Evolutionary conservation across 1,284 basidiomycete species (phyloP), one percentile per base, ranked within the genome.

Genomic region (Trichosporon faecale): DNA sequence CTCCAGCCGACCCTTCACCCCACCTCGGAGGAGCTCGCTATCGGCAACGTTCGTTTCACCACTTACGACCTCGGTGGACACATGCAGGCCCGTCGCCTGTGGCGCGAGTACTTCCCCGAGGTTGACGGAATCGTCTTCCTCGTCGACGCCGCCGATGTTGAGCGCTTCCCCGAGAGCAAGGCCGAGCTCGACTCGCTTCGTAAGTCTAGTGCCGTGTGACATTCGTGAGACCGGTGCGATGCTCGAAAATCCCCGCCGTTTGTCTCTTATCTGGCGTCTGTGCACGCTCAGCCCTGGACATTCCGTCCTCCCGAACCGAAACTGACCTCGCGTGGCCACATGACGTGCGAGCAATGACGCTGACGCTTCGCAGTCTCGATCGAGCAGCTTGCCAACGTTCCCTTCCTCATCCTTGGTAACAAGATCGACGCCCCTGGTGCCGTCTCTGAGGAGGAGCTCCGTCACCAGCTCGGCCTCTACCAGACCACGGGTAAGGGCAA

Each of bases 401-500:
- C 97, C 68, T 99, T 99, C 91, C 89, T 99, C 70, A 91, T 99
- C 73, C 90, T 99, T 69, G 97, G 97, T 66, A 99, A 99, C 89
- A 99, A 99, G 89, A 99, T 99, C 79, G 97, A 99, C 80, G 95
- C 95, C n/a, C 89, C 91, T 5, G 94, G 95, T 65, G 97, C 97
- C 37, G 95, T 99, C 73, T 94, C 92, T 73, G 97, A 99, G 85
- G 96, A 99, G 82, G 95, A 99, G 84, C 87, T 99, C 74, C 90
- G 97, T 80, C 94, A 98, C 83, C 89, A 95, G 73, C 88, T 99
- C 67, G 97, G 97, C 66, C 87, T 99, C 66, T 98, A 96, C 86
- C 95, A 98, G 86, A 99, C 97, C 25, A 99, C 97, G 29, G 97
- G 97, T 84, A 99, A 99, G 91, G 97, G 97, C 83, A 98, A 98